Evolutionary conservation across 257 asterid species (phyloP), one percentile per base, ranked within the genome.

Genomic region (Lantana camara): DNA sequence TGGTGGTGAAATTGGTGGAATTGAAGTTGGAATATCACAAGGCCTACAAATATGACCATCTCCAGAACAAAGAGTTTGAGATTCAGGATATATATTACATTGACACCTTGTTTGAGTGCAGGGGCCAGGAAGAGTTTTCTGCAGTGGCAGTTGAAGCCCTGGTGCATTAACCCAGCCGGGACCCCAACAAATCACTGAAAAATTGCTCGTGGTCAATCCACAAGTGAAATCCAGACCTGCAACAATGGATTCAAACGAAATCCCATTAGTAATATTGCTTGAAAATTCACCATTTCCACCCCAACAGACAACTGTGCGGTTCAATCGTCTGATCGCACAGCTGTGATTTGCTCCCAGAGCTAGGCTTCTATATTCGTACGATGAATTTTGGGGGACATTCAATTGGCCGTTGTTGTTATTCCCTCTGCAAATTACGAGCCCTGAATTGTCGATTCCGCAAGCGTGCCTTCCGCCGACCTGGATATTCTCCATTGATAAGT

Each of bases 111-210:
- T 56, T 3, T 68, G 67, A 22, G 82, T 77, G 46, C 97, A 89
- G 8, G 97, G 91, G 5, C 87, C 97, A 1, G 98, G 98, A 15
- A 89, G 85, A 67, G 86, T 72, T 58, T 56, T 77, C 42, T 61
- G 72, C 57, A 82, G 32, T 7, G 91, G 98, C 42, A 92, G 82
- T 15, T 56, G 68, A n/a, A 45, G 20, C 4, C 75, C 77, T 12
- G 81, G 56, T 24, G 79, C 44, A 38, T 50, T 67, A 46, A 82
- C 70, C 86, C 90, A 92, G 9, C 94, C 95, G 4, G 83, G 78
- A 0, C 98, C 98, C 98, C 97, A 92, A 73, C 98, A 92, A 27
- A 92, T 68, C 11, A 89, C 85, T 0, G 94, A 82, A 45, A 92
- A 84, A 75, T 92, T 85, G 66, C 81, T 77, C 0, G 93, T 76